These are phyloP conservation scores for Colletotrichum orbiculare DNA, from an alignment of 2,329 filamentous ascomycete species.

Conservation along the genomic window DNA sequence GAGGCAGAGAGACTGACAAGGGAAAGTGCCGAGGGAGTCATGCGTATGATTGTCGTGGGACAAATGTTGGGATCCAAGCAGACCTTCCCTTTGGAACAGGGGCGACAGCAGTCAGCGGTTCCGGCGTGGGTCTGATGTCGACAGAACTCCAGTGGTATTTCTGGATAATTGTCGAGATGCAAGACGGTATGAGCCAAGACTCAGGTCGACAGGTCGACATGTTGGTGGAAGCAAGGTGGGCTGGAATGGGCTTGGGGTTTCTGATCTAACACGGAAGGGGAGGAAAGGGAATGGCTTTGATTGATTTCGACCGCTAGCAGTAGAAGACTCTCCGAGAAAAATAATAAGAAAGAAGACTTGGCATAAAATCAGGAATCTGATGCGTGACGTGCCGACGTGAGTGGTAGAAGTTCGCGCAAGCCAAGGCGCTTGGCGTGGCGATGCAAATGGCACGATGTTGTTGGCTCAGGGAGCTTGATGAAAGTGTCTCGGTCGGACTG, in stretches of 20 bases:
- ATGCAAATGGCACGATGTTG: constrained; percentile 9
- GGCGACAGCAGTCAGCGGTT: constrained; percentile 8
- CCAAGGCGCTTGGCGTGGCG: constrained; percentile 34
- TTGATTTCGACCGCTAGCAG: constrained; percentile 16
- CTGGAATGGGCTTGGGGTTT: constrained; percentile 8
- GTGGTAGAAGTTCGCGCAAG: constrained; percentile 15
- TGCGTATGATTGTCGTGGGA: constrained; percentile 47
- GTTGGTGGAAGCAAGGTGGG: constrained; percentile 4
- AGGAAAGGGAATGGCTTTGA: constrained; percentile 6
- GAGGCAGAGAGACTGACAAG: constrained; percentile 46
- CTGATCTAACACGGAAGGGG: constrained; percentile 17
- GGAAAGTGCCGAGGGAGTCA: constrained; percentile 48
- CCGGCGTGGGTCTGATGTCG: not conserved
- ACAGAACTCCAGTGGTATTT: not conserved
- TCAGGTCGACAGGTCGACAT: constrained; percentile 1
- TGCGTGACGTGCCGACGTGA: constrained; percentile 20
- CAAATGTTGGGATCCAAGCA: constrained; percentile 41
- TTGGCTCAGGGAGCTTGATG: not conserved
- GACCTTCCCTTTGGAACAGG: constrained; percentile 6
- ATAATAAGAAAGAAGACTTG: constrained; percentile 18
- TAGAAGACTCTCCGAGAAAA: constrained; percentile 19
- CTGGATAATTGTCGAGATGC: constrained; percentile 1
- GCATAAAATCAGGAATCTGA: constrained; percentile 25
- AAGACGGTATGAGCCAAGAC: constrained; percentile 28
- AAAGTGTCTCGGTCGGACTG: not conserved